Base-by-base conservation (phyloP, 1,139 yeast genomes). In the Candida smagusa region DNA sequence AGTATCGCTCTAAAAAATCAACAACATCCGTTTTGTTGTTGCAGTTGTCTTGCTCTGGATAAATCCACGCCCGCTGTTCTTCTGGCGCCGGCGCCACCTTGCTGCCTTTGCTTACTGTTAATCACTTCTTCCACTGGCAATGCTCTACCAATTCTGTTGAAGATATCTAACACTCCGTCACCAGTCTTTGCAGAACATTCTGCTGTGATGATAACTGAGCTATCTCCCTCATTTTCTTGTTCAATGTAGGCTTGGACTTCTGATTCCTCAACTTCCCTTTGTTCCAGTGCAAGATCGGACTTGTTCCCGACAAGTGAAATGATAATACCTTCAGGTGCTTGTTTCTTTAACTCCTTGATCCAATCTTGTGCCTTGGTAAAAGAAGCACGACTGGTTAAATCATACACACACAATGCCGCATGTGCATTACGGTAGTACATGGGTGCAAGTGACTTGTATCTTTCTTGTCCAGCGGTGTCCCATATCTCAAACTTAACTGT, bases 311-410 rank as follows among this genome's bases (percentile, higher is more conserved):
- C 59, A 34, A 68, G 47, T 9, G 56, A 50, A 6, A 66, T 58
- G 32, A 90, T 84, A 38, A 92, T 84, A 39, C 86, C 85, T 43
- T 82, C 85, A 34, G 79, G 78, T 3, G 96, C 96, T 58, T 90
- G 97, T 53, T 87, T 85, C 64, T 88, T 90, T 48, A 94, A 74
- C 64, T 94, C 98, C 55, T 85, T 85, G 39, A 92, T 88, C 99
- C 99, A 94, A 36, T 88, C 84, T 58, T 89, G 90, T 1, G 98
- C 98, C 54, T 92, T 83, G 35, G 75, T 79, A 50, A 92, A 74
- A 4, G 97, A 89, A 2, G 88, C 71, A 74, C 47, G 43, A 26
- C 53, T 50, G 27, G 58, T 80, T 67, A 61, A 46, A 30, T 52
- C 56, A 34, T 49, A 50, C 22, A 50, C 53, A 27, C 54, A 50